Evolutionary conservation across 306 rosid species (phyloP), one percentile per base, ranked within the genome.

Genomic region (Notholithocarpus densiflorus): DNA sequence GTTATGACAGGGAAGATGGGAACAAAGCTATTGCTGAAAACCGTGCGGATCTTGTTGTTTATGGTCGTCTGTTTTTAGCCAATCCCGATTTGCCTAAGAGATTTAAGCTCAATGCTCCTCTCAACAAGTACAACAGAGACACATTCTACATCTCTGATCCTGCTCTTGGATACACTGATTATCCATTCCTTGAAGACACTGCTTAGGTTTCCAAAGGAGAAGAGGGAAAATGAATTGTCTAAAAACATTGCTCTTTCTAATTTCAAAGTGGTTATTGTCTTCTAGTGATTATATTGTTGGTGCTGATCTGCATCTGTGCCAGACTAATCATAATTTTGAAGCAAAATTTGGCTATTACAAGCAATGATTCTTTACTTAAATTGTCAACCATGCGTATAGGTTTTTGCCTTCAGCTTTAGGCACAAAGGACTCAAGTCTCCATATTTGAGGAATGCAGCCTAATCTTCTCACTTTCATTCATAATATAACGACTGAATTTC

Each of bases 11-110:
- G 78, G 86, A 78, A 17, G 81, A 78, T 20, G 81, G 85, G 55
- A 73, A 60, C 82, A 78, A 75, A 0, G 85, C 76, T 4, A 23
- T 77, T 7, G 81, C 34, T 31, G 78, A 78, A 27, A 34, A 70
- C 2, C 74, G 51, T 26, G 77, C 80, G 0, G 77, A 84, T 80
- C 82, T 84, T 6, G 24, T 84, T 6, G 82, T 75, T 21, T 84
- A 64, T 55, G 87, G 84, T 9, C 82, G 82, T 20, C 21, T 19
- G 34, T 81, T 85, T 71, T 75, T 85, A 80, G 88, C 85, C 24
- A 85, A 85, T 75, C 83, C 83, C 0, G 83, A 85, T 71, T 78
- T 85, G 53, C 83, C 85, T 1, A 75, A 74, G 72, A 77, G 88
- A 78, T 81, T 85, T 71, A 73, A 80, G 73, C 80, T 76, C 27